Evolutionary conservation across 768 basidiomycete genomes (phyloP).

Genomic region (Boletales sp.): DNA sequence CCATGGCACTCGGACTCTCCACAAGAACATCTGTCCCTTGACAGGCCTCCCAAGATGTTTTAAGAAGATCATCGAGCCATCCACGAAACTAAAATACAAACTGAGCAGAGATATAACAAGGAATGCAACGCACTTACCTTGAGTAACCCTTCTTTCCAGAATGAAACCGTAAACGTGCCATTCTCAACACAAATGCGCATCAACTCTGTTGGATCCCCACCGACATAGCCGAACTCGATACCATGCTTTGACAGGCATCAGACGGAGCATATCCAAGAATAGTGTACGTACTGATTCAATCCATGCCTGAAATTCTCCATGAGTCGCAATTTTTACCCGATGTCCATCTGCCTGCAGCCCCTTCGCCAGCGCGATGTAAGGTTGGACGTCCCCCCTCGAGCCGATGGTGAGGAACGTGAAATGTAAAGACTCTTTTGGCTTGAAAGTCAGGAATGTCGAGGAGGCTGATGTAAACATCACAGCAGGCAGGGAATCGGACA

Average conservation of each 20-base stretch:
- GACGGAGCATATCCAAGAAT: background rate
- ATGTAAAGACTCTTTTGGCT: slow-evolving; percentile 77
- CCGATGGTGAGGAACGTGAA: slow-evolving; percentile 97
- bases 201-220: slow-evolving; percentile 95
- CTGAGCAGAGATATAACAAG: slow-evolving; percentile 3
- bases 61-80: slow-evolving; percentile 95
- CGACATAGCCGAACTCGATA: slow-evolving; percentile 93
- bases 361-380: slow-evolving; percentile 94
- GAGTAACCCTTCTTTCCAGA: slow-evolving; percentile 83
- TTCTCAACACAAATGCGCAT: slow-evolving; percentile 99
- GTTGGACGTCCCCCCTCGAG: slow-evolving; percentile 95
- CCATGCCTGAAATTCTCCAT: slow-evolving; percentile 94
- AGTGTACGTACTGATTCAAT: slow-evolving; percentile 75
- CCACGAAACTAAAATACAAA: slow-evolving; percentile 73
- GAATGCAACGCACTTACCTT: slow-evolving; percentile 52
- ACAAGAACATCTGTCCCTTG: slow-evolving; percentile 91
- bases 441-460: slow-evolving; percentile 95
- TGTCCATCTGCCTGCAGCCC: slow-evolving; percentile 91
- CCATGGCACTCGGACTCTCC: slow-evolving; percentile 97
- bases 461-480: slow-evolving; percentile 97
- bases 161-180: slow-evolving; percentile 94
- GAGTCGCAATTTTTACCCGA: slow-evolving; percentile 85
- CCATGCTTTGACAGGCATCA: slow-evolving; percentile 58
- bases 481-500: slow-evolving; percentile 75
- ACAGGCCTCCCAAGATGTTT: slow-evolving; percentile 95